Evolutionary conservation across 164 flowering plant species (phyloP).

Genomic region (Saururus chinensis): DNA sequence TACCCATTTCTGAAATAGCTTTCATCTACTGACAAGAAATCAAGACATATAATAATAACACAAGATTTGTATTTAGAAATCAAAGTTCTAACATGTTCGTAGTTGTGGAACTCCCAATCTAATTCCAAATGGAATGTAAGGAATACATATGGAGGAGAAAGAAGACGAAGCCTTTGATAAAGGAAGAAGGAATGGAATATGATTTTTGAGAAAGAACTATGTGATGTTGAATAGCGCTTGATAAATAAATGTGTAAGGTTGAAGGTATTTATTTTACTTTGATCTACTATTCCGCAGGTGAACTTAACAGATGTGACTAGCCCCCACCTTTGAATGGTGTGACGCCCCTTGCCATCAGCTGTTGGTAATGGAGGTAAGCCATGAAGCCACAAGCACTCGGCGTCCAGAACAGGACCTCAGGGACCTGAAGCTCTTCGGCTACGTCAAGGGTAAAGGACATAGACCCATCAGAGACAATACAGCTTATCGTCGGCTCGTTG

Average conservation of each 20-base stretch:
- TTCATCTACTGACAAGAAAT: conserved; percentile 3
- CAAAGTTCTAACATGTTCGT: background rate
- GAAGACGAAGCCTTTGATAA: too few relatives aligned
- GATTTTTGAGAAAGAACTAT: background rate
- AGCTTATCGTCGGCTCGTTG: conserved; percentile 4
- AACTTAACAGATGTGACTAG: too few relatives aligned
- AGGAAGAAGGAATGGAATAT: background rate
- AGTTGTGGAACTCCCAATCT: too few relatives aligned
- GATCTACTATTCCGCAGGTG: too few relatives aligned
- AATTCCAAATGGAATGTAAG: too few relatives aligned
- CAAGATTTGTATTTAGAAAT: background rate
- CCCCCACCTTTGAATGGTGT: conserved; percentile 10
- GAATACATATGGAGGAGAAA: too few relatives aligned
- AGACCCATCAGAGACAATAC: conserved; percentile 8
- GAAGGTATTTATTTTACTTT: too few relatives aligned
- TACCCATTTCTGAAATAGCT: conserved; percentile 6
- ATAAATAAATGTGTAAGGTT: background rate
- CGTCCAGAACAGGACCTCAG: conserved; percentile 5
- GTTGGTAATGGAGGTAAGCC: background rate
- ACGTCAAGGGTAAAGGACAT: conserved; percentile 5
- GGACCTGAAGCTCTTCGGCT: conserved; percentile 8
- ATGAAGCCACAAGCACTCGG: conserved; percentile 10
- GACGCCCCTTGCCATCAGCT: conserved; percentile 2
- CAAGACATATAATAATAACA: background rate
- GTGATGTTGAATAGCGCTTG: too few relatives aligned